phyloP scores from a whole-genome alignment of 2,329 filamentous ascomycete genomes.

The Alternaria sp. region DNA sequence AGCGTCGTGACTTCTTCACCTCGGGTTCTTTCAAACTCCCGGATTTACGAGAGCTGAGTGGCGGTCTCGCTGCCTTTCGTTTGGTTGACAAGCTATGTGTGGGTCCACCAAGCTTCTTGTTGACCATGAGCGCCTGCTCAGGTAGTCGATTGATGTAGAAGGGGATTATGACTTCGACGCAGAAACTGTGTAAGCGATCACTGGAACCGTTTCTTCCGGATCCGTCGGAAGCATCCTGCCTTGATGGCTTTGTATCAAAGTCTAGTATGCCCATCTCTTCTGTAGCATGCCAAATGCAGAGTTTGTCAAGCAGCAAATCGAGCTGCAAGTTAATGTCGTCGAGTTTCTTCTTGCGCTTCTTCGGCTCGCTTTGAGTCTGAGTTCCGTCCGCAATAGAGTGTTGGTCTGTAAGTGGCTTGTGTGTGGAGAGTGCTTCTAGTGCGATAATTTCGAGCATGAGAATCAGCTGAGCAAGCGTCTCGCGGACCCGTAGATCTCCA shows the following conservation, averaged over 20 bases:
- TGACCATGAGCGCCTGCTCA: slow-evolving; percentile 73
- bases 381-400: slow-evolving; percentile 24
- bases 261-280: slow-evolving; percentile 62
- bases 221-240: slow-evolving; percentile 33
- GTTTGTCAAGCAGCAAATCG: slow-evolving; percentile 77
- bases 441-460: slow-evolving; percentile 79
- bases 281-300: slow-evolving; percentile 86
- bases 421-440: slow-evolving; percentile 62
- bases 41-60: slow-evolving; percentile 46
- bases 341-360: slow-evolving; percentile 64
- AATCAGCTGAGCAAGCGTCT: slow-evolving; percentile 83
- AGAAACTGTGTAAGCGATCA: slow-evolving; percentile 79
- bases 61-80: slow-evolving; percentile 55
- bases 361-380: slow-evolving; percentile 36
- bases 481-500: slow-evolving; percentile 73
- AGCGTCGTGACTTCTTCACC: slow-evolving; percentile 56
- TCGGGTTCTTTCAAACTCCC: slow-evolving; percentile 51
- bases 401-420: slow-evolving; percentile 37
- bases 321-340: slow-evolving; percentile 72
- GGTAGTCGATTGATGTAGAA: slow-evolving; percentile 84
- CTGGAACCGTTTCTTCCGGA: slow-evolving; percentile 36
- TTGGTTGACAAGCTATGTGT: slow-evolving; percentile 66
- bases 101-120: slow-evolving; percentile 78
- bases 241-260: slow-evolving; percentile 40
- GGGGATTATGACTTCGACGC: slow-evolving; percentile 79